phyloP scores from a whole-genome alignment of 305 asterid species.

The Lippia alba region DNA sequence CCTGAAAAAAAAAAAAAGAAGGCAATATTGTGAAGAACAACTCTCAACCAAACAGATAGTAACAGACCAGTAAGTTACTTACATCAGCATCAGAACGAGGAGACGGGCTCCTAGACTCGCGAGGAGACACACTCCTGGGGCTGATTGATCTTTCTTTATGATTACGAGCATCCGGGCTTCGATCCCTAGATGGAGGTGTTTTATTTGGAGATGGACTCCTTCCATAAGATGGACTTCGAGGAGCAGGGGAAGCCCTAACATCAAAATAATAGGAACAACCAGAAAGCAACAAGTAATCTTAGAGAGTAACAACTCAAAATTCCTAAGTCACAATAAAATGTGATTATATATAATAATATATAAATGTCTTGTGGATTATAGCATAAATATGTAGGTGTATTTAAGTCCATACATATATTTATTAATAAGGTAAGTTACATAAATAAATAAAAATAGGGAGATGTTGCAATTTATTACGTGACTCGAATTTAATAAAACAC shows the following conservation, averaged over 20 bases:
- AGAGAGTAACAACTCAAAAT: no score
- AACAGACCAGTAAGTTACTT: slow-evolving; percentile 34
- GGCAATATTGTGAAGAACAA: slow-evolving; percentile 14
- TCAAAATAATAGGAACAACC: no score
- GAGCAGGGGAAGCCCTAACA: slow-evolving; percentile 65
- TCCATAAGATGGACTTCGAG: slow-evolving; percentile 46
- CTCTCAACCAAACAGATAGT: slow-evolving; percentile 1
- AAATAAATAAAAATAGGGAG: no score
- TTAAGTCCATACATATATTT: no score
- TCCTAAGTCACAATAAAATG: no score
- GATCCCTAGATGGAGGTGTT: slow-evolving; percentile 56
- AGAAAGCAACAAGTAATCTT: no score
- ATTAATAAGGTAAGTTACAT: no score
- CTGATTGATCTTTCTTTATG: slow-evolving; percentile 59
- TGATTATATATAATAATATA: no score
- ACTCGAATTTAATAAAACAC: no score
- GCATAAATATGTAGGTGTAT: no score
- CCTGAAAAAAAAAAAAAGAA: slow-evolving; percentile 45
- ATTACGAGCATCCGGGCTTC: slow-evolving; percentile 60
- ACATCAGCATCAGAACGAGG: slow-evolving; percentile 85
- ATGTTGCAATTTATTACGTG: no score
- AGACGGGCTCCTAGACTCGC: slow-evolving; percentile 75
- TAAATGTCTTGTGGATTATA: no score
- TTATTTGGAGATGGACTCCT: slow-evolving; percentile 71
- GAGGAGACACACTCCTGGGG: slow-evolving; percentile 81